Evolutionary conservation across 257 asterid species (phyloP).

Genomic region (Primulina eburnea): DNA sequence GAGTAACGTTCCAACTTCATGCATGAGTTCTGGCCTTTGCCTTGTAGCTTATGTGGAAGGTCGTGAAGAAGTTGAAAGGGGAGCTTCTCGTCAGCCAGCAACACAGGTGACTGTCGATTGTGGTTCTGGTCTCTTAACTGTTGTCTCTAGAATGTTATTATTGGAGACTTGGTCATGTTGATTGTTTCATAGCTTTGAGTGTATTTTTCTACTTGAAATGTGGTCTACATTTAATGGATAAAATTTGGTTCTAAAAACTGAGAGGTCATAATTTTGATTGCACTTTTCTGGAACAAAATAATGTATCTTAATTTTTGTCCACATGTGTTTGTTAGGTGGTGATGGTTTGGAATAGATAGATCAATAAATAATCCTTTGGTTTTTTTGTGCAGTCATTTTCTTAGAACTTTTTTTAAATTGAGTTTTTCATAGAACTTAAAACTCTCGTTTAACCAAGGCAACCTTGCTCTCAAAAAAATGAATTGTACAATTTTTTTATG

Average conservation of each 20-base stretch:
- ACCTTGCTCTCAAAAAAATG: neutral
- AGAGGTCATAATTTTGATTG: neutral
- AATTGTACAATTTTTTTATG: no score
- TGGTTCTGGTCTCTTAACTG: constrained; percentile 21
- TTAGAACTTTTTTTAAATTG: no score
- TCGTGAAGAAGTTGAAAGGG: constrained; percentile 79
- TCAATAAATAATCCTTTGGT: neutral
- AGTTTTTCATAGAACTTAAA: no score
- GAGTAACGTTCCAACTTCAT: constrained; percentile 7
- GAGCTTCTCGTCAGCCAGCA: constrained; percentile 66
- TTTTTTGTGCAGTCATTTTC: neutral
- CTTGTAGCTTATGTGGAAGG: constrained; percentile 82
- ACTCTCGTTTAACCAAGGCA: neutral
- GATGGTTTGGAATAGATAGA: neutral
- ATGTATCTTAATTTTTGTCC: neutral
- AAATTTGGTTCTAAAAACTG: neutral
- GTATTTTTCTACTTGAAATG: neutral
- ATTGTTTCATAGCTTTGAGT: neutral
- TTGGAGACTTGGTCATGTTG: neutral
- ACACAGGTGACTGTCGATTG: constrained; percentile 61
- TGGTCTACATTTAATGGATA: neutral
- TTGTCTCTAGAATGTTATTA: neutral
- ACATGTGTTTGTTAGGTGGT: neutral
- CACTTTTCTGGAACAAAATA: neutral
- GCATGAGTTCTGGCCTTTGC: constrained; percentile 11